These are phyloP conservation scores for Lactarius tabidus DNA, from an alignment of 768 basidiomycete species.

Conservation along the genomic window DNA sequence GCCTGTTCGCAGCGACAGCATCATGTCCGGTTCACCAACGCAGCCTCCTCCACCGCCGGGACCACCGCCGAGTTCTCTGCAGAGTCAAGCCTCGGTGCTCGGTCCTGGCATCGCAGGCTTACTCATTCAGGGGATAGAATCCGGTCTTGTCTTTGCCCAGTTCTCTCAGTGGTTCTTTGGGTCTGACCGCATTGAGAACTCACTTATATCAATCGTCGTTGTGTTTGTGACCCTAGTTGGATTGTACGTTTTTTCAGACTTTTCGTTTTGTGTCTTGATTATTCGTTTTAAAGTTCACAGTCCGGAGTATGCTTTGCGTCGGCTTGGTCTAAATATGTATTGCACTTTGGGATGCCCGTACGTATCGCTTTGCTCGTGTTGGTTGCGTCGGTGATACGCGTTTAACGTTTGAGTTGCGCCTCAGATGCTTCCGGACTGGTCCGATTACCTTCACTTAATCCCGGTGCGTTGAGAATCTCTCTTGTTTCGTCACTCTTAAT, in stretches of 20 bases:
- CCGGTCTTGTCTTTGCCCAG: constrained; percentile 10
- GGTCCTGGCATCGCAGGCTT: constrained; percentile 4
- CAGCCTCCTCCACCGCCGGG: not conserved
- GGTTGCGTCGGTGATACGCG: not conserved
- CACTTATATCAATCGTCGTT: not conserved
- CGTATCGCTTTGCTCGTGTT: not conserved
- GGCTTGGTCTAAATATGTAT: constrained; percentile 2
- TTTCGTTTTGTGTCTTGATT: not conserved
- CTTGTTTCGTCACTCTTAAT: not conserved
- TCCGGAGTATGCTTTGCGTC: constrained; percentile 6
- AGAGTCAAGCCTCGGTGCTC: not conserved
- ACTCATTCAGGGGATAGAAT: constrained; percentile 1
- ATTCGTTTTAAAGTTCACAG: constrained; percentile 6
- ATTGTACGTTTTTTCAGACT: not conserved
- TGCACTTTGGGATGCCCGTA: not conserved
- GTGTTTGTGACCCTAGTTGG: constrained; percentile 5
- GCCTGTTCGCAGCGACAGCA: not conserved
- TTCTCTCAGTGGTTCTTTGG: constrained; percentile 12
- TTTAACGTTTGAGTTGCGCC: not conserved
- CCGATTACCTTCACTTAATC: not conserved
- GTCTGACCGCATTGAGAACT: not conserved
- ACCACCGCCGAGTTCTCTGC: too few relatives aligned
- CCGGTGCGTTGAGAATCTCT: not conserved
- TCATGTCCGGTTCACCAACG: not conserved
- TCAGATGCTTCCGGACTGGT: not conserved